These are phyloP conservation scores for Chaetomium sp. DNA, from an alignment of 2,329 filamentous ascomycete species.

Conservation along the genomic window DNA sequence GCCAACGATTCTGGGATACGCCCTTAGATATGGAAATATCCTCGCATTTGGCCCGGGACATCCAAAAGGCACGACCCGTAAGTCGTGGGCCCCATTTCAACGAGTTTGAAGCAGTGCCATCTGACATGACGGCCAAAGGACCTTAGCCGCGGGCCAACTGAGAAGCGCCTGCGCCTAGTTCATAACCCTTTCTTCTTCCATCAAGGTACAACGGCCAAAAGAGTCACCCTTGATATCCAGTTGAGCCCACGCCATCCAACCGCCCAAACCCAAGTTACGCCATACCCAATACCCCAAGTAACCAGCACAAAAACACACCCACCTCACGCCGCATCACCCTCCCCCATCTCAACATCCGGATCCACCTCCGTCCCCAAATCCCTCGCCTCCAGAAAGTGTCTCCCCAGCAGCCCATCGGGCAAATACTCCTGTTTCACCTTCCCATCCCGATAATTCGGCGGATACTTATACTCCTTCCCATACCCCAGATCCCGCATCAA, in stretches of 20 bases:
- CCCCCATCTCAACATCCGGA: slow-evolving; percentile 49
- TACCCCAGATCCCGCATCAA: slow-evolving; percentile 92
- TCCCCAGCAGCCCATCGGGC: slow-evolving; percentile 65
- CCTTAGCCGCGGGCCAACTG: too few relatives aligned
- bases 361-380: slow-evolving; percentile 78
- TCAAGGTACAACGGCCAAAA: too few relatives aligned
- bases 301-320: background rate
- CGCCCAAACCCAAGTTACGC: background rate
- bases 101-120: too few relatives aligned
- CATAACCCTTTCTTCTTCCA: background rate
- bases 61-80: too few relatives aligned
- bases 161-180: background rate
- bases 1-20: too few relatives aligned
- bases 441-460: slow-evolving; percentile 80
- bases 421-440: slow-evolving; percentile 82
- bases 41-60: too few relatives aligned
- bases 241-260: background rate
- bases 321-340: background rate
- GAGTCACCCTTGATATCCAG: too few relatives aligned
- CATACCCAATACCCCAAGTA: background rate
- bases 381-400: slow-evolving; percentile 68
- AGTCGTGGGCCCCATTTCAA: too few relatives aligned
- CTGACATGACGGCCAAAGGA: too few relatives aligned
- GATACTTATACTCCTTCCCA: slow-evolving; percentile 92
- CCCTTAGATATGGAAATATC: too few relatives aligned